Percentiles rank a stretch among this genome's conserved stretches.
phyloP scores from a whole-genome alignment of 345 rosid genomes.

The Bruguiera parviflora region DNA sequence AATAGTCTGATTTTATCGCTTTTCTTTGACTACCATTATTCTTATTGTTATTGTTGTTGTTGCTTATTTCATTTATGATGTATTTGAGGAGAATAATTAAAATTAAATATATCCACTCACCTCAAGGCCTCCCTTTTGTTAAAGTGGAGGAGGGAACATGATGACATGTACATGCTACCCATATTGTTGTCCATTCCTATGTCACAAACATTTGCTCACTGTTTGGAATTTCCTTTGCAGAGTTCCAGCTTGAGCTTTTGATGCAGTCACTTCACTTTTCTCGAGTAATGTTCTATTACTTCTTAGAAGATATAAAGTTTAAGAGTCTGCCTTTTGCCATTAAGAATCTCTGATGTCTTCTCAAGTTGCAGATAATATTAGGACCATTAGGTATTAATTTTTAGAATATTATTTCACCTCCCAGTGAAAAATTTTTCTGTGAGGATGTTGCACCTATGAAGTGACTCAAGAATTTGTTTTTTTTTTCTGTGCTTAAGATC shows the following conservation, averaged over 20 bases:
- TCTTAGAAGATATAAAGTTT: slow-evolving; percentile 19
- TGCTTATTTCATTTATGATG: no score
- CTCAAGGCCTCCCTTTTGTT: background rate
- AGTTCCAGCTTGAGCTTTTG: slow-evolving; percentile 88
- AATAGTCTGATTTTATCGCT: no score
- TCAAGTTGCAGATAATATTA: background rate
- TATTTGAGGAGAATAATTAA: no score
- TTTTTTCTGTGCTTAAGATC: slow-evolving; percentile 5
- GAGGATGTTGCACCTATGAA: slow-evolving; percentile 5
- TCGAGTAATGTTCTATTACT: slow-evolving; percentile 54
- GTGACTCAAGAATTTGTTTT: background rate
- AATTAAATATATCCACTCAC: no score
- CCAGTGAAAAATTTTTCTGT: background rate
- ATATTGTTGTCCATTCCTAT: background rate
- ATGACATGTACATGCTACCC: background rate
- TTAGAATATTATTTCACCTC: background rate
- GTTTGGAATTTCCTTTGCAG: slow-evolving; percentile 46
- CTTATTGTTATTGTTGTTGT: no score
- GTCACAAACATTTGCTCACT: slow-evolving; percentile 1
- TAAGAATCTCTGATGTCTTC: background rate
- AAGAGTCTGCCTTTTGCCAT: slow-evolving; percentile 13
- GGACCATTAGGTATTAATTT: background rate
- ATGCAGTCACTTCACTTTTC: slow-evolving; percentile 95
- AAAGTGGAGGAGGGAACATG: background rate
- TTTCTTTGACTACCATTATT: no score